Conservation (phyloP, 1,284 basidiomycete species). For the Rugosomyces carneus region DNA sequence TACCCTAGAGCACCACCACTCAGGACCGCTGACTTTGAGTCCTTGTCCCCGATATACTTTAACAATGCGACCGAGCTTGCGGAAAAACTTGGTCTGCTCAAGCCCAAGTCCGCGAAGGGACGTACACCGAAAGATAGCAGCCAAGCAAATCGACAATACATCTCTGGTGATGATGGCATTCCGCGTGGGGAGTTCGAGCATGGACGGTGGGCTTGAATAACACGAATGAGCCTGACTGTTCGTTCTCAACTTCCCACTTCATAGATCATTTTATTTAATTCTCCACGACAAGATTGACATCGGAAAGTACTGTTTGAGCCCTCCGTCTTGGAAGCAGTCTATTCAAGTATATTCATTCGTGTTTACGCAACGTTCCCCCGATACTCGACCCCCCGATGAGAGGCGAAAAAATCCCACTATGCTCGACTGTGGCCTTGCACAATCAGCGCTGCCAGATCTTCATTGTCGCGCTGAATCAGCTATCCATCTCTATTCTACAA, state of each 20-base stretch:
- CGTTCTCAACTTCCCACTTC: background rate
- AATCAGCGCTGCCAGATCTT: constrained; percentile 21
- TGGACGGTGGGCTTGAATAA: constrained; percentile 23
- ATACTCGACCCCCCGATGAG: constrained; percentile 22
- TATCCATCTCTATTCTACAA: constrained; percentile 18
- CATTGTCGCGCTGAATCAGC: constrained; percentile 13
- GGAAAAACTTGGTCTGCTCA: constrained; percentile 25
- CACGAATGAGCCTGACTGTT: background rate
- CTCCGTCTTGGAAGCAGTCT: constrained; percentile 22
- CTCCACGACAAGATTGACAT: constrained; percentile 20
- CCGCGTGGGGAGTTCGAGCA: constrained; percentile 32
- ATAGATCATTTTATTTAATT: constrained; percentile 10
- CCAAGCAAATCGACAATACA: constrained; percentile 24
- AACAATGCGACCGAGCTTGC: constrained; percentile 18
- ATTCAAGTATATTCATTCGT: constrained; percentile 26
- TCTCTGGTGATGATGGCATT: constrained; percentile 17
- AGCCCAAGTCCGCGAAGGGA: constrained; percentile 21
- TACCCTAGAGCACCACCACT: constrained; percentile 5
- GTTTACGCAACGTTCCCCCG: constrained; percentile 25
- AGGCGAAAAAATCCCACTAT: constrained; percentile 22
- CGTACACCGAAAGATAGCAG: constrained; percentile 23
- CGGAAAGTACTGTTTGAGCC: constrained; percentile 21
- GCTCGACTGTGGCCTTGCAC: constrained; percentile 29
- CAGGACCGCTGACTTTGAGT: constrained; percentile 25
- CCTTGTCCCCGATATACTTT: constrained; percentile 34